Percentiles rank a stretch among this genome's conserved stretches.
Evolutionary conservation across 1,139 yeast genomes (phyloP).

Genomic region (Yamadazyma triangularis): DNA sequence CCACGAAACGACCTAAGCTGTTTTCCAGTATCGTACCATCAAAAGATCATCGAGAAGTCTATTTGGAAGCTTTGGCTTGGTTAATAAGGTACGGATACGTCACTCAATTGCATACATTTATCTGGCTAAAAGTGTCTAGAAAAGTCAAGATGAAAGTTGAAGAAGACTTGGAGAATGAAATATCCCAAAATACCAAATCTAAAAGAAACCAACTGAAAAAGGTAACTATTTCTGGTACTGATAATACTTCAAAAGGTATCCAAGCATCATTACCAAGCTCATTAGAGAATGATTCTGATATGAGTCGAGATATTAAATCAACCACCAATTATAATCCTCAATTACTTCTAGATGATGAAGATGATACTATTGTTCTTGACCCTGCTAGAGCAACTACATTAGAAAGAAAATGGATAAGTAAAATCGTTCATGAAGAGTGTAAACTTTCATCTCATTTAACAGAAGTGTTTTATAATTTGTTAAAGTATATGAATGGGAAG

Average conservation of each 20-base stretch:
- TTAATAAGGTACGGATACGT: constrained; percentile 74
- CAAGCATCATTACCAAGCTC: constrained; percentile 4
- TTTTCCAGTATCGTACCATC: constrained; percentile 75
- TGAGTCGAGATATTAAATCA: constrained; percentile 8
- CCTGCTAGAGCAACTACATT: constrained; percentile 83
- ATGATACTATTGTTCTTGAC: constrained; percentile 77
- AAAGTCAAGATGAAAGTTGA: constrained; percentile 77
- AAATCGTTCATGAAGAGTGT: constrained; percentile 65
- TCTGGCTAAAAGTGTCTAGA: constrained; percentile 72
- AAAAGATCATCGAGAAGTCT: constrained; percentile 72
- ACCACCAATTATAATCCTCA: constrained; percentile 21
- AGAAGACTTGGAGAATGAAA: constrained; percentile 72
- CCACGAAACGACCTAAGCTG: constrained; percentile 61
- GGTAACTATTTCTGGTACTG: constrained; percentile 17
- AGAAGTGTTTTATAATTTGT: constrained; percentile 59
- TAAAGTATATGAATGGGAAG: constrained; percentile 84
- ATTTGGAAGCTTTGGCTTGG: constrained; percentile 82
- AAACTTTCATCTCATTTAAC: constrained; percentile 55
- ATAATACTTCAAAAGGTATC: constrained; percentile 29
- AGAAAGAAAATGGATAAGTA: constrained; percentile 84
- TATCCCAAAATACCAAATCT: constrained; percentile 17
- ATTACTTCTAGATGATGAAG: constrained; percentile 56
- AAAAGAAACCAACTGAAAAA: constrained; percentile 7
- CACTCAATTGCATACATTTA: constrained; percentile 76
- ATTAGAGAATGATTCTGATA: constrained; percentile 14